Percentiles rank a stretch among this genome's conserved stretches.
Conservation (phyloP, 352 stramenopile species). For the Elongisporangium prolatum region DNA sequence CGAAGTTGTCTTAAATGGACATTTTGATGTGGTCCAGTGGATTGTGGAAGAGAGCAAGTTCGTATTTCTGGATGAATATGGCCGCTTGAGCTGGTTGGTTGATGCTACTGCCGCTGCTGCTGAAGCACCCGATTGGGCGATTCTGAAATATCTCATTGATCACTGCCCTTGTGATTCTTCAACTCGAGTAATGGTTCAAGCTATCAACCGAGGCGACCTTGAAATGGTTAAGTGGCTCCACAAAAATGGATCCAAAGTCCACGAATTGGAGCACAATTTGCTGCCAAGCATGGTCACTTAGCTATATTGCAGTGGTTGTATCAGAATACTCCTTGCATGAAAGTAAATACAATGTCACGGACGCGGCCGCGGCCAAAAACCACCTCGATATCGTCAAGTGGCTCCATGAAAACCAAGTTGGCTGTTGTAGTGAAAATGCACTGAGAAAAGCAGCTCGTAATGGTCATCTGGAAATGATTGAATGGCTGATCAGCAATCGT, state of each 20-base stretch:
- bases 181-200: too few species aligned
- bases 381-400: slow-evolving; percentile 18
- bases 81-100: too few species aligned
- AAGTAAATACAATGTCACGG: slow-evolving; percentile 38
- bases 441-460: too few species aligned
- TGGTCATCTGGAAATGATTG: slow-evolving; percentile 6
- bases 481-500: slow-evolving; percentile 12
- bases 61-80: too few species aligned
- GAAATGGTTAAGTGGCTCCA: slow-evolving; percentile 45
- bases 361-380: slow-evolving; percentile 19
- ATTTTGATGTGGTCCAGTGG: slow-evolving; percentile 33
- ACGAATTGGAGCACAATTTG: slow-evolving; percentile 36
- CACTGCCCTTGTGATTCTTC: too few species aligned
- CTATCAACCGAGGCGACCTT: slow-evolving; percentile 21
- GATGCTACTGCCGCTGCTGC: too few species aligned
- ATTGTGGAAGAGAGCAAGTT: slow-evolving; percentile 3
- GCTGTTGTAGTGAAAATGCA: slow-evolving; percentile 34
- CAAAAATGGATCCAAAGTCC: slow-evolving; percentile 23
- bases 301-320: slow-evolving; percentile 55
- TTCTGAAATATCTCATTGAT: too few species aligned
- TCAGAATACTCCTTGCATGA: slow-evolving; percentile 17
- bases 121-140: too few species aligned
- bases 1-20: slow-evolving; percentile 23
- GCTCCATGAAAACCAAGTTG: slow-evolving; percentile 16
- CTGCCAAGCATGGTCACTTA: slow-evolving; percentile 35